Evolutionary conservation across 495 filamentous ascomycete species (phyloP).

Genomic region (Penicillium manginii): DNA sequence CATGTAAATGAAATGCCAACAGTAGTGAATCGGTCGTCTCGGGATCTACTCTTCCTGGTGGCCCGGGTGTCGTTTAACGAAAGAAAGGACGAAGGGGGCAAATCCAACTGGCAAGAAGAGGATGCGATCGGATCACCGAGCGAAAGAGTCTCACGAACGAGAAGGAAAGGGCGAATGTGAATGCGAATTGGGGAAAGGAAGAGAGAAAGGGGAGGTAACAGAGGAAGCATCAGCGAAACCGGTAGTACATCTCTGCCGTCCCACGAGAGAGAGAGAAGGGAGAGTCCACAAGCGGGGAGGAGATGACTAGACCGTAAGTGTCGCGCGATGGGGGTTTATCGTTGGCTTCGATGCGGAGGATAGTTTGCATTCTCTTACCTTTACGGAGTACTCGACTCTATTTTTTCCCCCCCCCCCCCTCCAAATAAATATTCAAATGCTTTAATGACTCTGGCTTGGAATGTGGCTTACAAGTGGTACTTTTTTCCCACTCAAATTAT

Average conservation of each 20-base stretch:
- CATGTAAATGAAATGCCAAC: no score
- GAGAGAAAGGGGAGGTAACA: neutral
- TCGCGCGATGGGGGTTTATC: constrained; percentile 9
- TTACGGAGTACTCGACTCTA: no score
- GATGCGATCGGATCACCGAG: neutral
- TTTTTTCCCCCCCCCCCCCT: constrained; percentile 1
- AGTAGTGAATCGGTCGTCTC: neutral
- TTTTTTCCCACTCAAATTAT: no score
- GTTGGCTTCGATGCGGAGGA: constrained; percentile 2
- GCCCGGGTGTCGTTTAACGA: neutral
- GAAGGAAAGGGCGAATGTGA: neutral
- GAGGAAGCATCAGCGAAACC: constrained; percentile 3
- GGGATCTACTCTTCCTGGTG: neutral
- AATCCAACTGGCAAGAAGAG: neutral
- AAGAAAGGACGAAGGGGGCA: neutral
- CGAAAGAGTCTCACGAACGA: neutral
- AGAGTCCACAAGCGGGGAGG: constrained; percentile 23
- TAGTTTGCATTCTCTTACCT: no score
- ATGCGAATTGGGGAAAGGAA: neutral
- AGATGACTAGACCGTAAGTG: constrained; percentile 10
- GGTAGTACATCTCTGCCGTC: constrained; percentile 27
- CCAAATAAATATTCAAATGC: neutral
- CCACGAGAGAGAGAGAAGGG: constrained; percentile 21
- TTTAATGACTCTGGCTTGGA: neutral
- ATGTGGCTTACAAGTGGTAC: neutral